phyloP scores from a whole-genome alignment of 208 protist genomes.

The Leishmania martiniquensis region DNA sequence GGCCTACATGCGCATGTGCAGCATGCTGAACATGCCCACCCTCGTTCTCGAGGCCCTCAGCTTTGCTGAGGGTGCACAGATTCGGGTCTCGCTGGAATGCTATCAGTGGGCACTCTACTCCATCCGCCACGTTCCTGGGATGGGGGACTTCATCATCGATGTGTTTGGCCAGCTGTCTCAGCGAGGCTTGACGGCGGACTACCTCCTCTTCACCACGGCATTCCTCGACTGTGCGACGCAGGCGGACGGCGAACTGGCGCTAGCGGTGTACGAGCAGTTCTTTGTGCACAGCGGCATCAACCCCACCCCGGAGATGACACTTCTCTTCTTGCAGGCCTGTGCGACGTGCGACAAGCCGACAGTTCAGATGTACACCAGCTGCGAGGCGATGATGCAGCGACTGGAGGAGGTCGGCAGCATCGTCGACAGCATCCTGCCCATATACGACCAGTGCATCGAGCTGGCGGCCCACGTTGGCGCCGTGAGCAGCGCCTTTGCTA shows the following conservation, averaged over 20 bases:
- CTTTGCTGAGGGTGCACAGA: conserved; percentile 59
- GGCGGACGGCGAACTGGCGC: conserved; percentile 75
- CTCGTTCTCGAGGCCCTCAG: conserved; percentile 72
- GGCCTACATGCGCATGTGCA: conserved; percentile 80
- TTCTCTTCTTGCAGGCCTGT: conserved; percentile 83
- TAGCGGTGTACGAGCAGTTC: conserved; percentile 75
- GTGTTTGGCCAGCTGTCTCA: conserved; percentile 65
- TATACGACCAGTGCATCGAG: conserved; percentile 89
- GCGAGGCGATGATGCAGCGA: conserved; percentile 57
- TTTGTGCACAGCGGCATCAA: conserved; percentile 68
- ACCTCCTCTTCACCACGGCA: conserved; percentile 74
- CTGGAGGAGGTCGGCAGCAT: conserved; percentile 74
- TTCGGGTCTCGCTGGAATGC: conserved; percentile 68
- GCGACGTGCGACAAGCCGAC: conserved; percentile 53
- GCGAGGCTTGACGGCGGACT: conserved; percentile 80
- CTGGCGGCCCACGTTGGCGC: conserved; percentile 78
- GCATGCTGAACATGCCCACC: conserved; percentile 50
- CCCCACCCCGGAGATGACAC: conserved; percentile 84
- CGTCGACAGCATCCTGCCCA: conserved; percentile 51
- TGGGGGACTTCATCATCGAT: conserved; percentile 83
- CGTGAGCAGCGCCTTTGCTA: conserved; percentile 69
- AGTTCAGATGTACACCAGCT: conserved; percentile 59
- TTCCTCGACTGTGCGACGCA: conserved; percentile 84
- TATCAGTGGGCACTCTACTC: conserved; percentile 85
- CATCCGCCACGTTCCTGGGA: conserved; percentile 60